A percentile compares a stretch with the other conserved stretches of the same genome.
phyloP scores from a whole-genome alignment of 495 filamentous ascomycete species.

The Entonaema liquescens region DNA sequence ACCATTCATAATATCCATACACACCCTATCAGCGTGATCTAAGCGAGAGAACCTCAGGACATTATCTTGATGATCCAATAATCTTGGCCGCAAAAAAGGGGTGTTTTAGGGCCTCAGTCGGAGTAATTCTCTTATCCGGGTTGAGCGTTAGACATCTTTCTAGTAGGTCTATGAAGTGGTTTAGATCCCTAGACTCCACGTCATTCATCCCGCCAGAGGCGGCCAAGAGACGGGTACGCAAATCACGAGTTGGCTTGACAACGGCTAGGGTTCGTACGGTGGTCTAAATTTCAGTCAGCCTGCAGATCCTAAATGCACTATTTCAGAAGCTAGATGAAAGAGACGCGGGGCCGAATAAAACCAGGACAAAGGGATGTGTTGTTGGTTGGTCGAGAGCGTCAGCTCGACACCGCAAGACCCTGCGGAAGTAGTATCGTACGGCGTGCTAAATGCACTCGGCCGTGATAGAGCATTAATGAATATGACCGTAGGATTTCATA shows the following conservation, averaged over 20 bases:
- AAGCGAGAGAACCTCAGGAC: background rate
- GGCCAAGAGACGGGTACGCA: conserved; percentile 77
- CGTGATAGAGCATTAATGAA: conserved; percentile 18
- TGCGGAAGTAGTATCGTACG: conserved; percentile 18
- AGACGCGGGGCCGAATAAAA: conserved; percentile 16
- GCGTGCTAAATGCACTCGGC: conserved; percentile 12
- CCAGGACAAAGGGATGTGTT: conserved; percentile 11
- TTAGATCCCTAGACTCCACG: conserved; percentile 78
- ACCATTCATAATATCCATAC: background rate
- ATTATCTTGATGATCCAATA: conserved; percentile 36
- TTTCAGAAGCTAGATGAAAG: conserved; percentile 2
- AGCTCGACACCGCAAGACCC: conserved; percentile 30
- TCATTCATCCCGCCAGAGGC: conserved; percentile 78
- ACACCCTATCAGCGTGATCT: background rate
- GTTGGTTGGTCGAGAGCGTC: conserved; percentile 15
- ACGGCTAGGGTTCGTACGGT: conserved; percentile 74
- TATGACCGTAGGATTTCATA: conserved; percentile 30
- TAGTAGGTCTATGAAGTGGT: conserved; percentile 83
- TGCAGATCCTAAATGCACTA: background rate
- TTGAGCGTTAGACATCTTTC: conserved; percentile 89
- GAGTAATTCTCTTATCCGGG: conserved; percentile 90
- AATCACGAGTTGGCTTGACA: conserved; percentile 81
- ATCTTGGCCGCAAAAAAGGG: conserved; percentile 67
- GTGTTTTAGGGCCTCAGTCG: conserved; percentile 86
- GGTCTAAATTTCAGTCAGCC: conserved; percentile 55